These are phyloP conservation scores for Trichoderma sp. DNA, from an alignment of 2,329 filamentous ascomycete species.

Conservation along the genomic window DNA sequence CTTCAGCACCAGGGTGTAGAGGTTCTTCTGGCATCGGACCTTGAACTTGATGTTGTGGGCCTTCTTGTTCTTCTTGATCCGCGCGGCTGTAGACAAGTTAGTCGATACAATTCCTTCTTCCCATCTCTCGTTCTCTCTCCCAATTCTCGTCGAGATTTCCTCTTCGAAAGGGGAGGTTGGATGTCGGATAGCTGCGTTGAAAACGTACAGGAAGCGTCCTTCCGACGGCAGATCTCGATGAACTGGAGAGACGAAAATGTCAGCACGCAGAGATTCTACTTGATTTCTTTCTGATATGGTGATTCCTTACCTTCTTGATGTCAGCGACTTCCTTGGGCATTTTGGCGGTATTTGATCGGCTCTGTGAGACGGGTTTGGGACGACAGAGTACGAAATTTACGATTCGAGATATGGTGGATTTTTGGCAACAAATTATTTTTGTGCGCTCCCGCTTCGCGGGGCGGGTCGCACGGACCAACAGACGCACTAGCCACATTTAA, in stretches of 20 bases:
- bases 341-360: constrained; percentile 56
- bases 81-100: constrained; percentile 59
- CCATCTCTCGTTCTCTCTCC: not conserved
- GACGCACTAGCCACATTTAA: not conserved
- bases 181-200: constrained; percentile 17
- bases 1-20: constrained; percentile 98
- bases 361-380: constrained; percentile 24
- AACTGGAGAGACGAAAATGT: constrained; percentile 62
- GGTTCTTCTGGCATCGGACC: constrained; percentile 94
- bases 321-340: constrained; percentile 99
- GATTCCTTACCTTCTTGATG: constrained; percentile 73
- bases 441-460: constrained; percentile 29
- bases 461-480: constrained; percentile 25
- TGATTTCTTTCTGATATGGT: not conserved
- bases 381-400: constrained; percentile 18
- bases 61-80: constrained; percentile 95
- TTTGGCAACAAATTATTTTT: constrained; percentile 29
- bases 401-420: constrained; percentile 24
- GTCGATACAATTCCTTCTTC: constrained; percentile 29
- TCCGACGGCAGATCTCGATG: constrained; percentile 99
- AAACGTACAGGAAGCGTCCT: constrained; percentile 97
- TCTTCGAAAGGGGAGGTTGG: not conserved
- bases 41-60: constrained; percentile 98
- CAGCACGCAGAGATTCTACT: constrained; percentile 25
- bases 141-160: not conserved